Conservation (phyloP, 257 asterid species). For the Solanum chmielewskii region DNA sequence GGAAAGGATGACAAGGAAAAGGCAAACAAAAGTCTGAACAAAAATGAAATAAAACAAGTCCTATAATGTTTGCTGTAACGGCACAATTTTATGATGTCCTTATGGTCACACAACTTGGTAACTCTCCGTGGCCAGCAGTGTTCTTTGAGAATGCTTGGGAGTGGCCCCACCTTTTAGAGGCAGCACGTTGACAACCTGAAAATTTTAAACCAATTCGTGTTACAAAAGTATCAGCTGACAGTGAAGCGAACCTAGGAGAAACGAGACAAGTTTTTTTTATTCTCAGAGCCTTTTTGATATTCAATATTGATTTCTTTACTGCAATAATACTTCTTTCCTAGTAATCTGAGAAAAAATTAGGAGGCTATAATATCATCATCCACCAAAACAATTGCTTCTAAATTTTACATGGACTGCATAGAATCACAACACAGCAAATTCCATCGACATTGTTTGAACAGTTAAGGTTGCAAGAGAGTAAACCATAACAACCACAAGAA, state of each 20-base stretch:
- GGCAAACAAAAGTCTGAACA: not conserved
- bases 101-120: constrained; percentile 45
- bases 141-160: constrained; percentile 67
- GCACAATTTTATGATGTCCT: not conserved
- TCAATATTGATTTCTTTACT: not conserved
- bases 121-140: constrained; percentile 47
- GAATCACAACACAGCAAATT: not conserved
- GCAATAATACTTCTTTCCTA: not conserved
- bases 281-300: not conserved
- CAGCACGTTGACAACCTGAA: constrained; percentile 49
- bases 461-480: not conserved
- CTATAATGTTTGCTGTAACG: not conserved
- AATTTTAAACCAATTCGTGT: not conserved
- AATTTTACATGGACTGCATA: not conserved
- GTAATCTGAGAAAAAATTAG: not conserved
- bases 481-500: not conserved
- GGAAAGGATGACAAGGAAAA: not conserved
- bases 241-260: not conserved
- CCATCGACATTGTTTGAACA: not conserved
- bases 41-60: not conserved
- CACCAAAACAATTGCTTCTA: not conserved
- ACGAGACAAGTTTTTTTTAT: not conserved
- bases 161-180: constrained; percentile 50
- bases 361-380: not conserved
- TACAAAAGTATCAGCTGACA: not conserved